Evolutionary conservation across 2,329 filamentous ascomycete species (phyloP), one percentile per base, ranked within the genome.

Genomic region (Lizonia empirigonia): DNA sequence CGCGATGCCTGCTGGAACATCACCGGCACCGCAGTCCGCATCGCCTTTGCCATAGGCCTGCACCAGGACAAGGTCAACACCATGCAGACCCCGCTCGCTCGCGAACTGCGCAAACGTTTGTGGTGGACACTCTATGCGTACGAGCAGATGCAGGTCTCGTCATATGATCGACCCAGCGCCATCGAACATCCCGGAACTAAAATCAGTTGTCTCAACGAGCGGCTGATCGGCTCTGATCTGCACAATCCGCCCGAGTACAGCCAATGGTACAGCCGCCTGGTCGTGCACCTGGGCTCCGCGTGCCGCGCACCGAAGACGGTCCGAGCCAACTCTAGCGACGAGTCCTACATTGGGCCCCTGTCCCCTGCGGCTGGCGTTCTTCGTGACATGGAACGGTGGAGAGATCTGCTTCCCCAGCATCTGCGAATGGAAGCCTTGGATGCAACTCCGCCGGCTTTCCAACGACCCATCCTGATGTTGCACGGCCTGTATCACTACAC

Each of bases 121-220:
- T 84, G 81, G 81, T 83, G 80, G 80, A 66, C 68, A 1, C 58
- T 84, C 1, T 82, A 76, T 59, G 67, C 71, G 1, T 62, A 82
- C 13, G 82, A 84, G 41, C 72, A 72, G 50, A 72, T 77, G 67
- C 72, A 77, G 53, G 74, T 76, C 13, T 74, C 74, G 16, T 73
- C 75, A 18, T 74, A 76, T 53, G 74, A 78, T 62, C 72, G 76
- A 1, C 76, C 76, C 0, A 77, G 75, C 50, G 73, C 75, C 13
- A 76, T 78, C 23, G 72, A 76, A 39, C 68, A 75, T 30, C 59
- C 69, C 0, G 62, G 65, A 8, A 67, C 64, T 45, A 68, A 64
- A 32, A 69, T 74, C n/a, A 63, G 63, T 22, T 67, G 61, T 37
- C 70, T 75, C 0, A 72, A 69, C 39, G 74, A 73, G 41, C 62